These are phyloP conservation scores for Porcisia hertigi DNA, from an alignment of 208 protist species.

Conservation along the genomic window DNA sequence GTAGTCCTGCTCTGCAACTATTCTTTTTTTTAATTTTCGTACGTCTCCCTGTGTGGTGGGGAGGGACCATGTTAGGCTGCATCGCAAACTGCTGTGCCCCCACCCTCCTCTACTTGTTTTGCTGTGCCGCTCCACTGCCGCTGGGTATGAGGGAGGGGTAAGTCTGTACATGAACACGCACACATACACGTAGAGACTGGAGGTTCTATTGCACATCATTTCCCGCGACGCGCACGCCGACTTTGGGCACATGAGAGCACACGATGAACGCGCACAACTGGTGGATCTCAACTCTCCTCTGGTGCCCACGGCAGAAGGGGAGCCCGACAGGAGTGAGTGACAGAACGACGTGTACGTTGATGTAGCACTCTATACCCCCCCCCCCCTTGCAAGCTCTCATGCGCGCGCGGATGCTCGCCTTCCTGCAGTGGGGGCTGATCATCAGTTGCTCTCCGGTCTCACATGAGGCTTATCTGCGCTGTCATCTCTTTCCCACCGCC, in stretches of 20 bases:
- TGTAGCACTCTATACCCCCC: neutral
- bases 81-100: neutral
- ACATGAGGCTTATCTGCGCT: no score
- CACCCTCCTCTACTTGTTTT: neutral
- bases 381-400: neutral
- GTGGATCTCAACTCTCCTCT: neutral
- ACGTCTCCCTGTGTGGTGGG: neutral
- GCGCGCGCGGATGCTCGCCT: no score
- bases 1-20: neutral
- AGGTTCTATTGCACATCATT: no score
- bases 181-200: neutral
- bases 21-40: constrained; percentile 13
- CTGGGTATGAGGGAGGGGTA: neutral
- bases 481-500: no score
- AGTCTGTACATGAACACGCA: no score
- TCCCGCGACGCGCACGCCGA: neutral
- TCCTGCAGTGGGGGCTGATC: no score
- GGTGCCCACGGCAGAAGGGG: neutral
- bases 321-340: neutral
- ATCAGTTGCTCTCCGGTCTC: no score
- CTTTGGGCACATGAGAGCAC: neutral
- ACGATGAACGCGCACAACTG: no score
- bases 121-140: neutral
- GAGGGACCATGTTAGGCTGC: neutral
- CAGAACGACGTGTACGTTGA: no score